Percentiles rank a stretch among this genome's conserved stretches.
Conservation (phyloP, 176 grass and related monocot genomes). For the Paspalum notatum region DNA sequence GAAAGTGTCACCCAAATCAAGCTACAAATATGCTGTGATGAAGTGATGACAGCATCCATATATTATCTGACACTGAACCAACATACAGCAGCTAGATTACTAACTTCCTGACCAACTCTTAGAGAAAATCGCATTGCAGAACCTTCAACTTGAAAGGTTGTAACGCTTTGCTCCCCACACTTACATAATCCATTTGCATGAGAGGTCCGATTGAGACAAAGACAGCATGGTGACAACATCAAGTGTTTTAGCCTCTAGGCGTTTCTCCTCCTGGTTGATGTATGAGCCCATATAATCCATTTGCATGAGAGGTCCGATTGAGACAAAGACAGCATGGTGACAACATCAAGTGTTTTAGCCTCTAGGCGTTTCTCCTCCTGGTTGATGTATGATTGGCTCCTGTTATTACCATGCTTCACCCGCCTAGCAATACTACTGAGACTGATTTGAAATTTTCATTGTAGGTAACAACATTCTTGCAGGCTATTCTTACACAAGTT, state of each 20-base stretch:
- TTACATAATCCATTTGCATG: neutral
- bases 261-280: neutral
- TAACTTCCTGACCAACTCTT: neutral
- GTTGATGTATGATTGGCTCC: neutral
- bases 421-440: neutral
- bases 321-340: neutral
- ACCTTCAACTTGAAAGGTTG: neutral
- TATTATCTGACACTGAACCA: slow-evolving; percentile 6
- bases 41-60: neutral
- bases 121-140: neutral
- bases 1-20: neutral
- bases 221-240: neutral
- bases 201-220: neutral
- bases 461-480: neutral
- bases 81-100: slow-evolving; percentile 24
- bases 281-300: too few relatives aligned
- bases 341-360: neutral
- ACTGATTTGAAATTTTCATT: neutral
- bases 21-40: neutral
- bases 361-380: neutral
- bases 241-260: neutral
- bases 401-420: neutral
- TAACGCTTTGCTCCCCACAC: neutral
- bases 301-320: neutral
- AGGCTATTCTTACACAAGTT: neutral